Percentiles rank a stretch among this genome's conserved stretches.
Conservation (phyloP, 2,329 filamentous ascomycete species). For the Calonectria crousiana region DNA sequence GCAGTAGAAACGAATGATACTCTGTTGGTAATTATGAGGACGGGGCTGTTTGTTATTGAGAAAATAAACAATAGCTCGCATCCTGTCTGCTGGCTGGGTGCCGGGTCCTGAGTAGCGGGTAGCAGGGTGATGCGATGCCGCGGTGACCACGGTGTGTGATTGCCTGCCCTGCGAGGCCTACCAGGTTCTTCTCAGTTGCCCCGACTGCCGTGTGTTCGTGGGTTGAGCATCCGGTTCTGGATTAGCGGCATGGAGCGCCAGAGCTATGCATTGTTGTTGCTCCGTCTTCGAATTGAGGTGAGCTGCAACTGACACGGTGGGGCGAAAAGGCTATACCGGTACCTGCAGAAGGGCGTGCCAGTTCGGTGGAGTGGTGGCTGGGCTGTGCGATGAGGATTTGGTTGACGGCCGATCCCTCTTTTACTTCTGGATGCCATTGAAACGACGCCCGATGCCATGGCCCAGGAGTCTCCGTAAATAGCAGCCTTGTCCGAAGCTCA, state of each 20-base stretch:
- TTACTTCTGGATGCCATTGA: constrained; percentile 1
- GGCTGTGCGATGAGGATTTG: not conserved
- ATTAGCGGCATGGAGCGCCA: constrained; percentile 21
- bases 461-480: constrained; percentile 9
- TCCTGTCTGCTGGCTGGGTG: not conserved
- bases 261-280: constrained; percentile 13
- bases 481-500: constrained; percentile 8
- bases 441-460: constrained; percentile 3
- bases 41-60: not conserved
- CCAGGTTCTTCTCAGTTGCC: not conserved
- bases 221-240: constrained; percentile 17
- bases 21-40: constrained; percentile 20
- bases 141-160: not conserved
- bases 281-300: constrained; percentile 1
- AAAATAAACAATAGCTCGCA: not conserved
- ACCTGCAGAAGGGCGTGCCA: constrained; percentile 30
- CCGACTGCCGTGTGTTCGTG: not conserved
- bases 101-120: not conserved
- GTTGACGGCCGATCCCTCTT: constrained; percentile 5
- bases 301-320: constrained; percentile 23
- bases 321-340: constrained; percentile 18
- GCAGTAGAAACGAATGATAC: constrained; percentile 22
- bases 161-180: not conserved
- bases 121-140: not conserved
- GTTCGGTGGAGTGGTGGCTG: constrained; percentile 21